Evolutionary conservation across 345 rosid genomes (phyloP), one percentile per base, ranked within the genome.

Genomic region (Pugionium dolabratum): DNA sequence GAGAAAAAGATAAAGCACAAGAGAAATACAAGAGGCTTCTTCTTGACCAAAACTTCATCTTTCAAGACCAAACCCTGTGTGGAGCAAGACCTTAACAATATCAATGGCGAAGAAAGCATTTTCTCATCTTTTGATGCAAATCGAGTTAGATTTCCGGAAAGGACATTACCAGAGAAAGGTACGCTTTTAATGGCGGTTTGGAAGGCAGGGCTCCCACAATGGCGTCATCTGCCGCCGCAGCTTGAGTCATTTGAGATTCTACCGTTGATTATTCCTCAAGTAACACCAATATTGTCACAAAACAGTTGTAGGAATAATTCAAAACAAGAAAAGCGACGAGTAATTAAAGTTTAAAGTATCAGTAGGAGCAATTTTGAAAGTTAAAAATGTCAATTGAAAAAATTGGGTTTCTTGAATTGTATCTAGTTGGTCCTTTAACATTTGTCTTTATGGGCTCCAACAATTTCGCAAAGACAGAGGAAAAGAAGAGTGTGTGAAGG

Each of bases 171-270:
- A 80, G 83, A 48, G 86, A 80, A 88, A 74, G 99, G 99, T 4
- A 90, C 86, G 87, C 93, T 94, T 81, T 79, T 94, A 63, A 89
- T 88, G 69, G 95, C 99, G n/a, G 97, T 94, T 25, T 83, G 88
- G 89, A 83, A 87, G 69, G 97, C 97, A 8, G 96, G 97, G 10
- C 96, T 94, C 43, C 99, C 99, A 54, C 95, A 94, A 72, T 94
- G 99, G 99, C 87, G 86, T 63, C 95, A 90, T 76, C 99, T 97
- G 0, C 99, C 99, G 0, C 99, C 99, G 7, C 89, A 92, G 3
- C 89, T 86, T 0, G 93, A 85, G 11, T 83, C 95, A 51, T 88
- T 89, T 67, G 91, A 86, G 67, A 94, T 94, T 67, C 99, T 97
- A 50, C 97, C 96, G 0, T 93, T 90, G 28, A 81, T 86, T 68